Evolutionary conservation across 768 basidiomycete genomes (phyloP), one percentile per base, ranked within the genome.

Genomic region (Albatrellus ellisii): DNA sequence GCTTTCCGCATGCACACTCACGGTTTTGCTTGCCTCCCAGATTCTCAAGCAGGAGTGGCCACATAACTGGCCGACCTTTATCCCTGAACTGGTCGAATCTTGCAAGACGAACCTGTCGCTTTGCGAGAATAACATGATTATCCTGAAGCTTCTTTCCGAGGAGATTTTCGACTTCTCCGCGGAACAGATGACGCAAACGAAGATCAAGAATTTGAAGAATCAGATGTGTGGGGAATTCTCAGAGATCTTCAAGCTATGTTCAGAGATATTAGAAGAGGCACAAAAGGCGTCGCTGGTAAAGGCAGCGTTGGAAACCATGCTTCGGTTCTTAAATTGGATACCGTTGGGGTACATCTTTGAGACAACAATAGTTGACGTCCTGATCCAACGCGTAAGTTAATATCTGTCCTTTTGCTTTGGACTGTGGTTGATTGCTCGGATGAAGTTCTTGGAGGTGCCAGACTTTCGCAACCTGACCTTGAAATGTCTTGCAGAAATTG

Each of bases 41-140:
- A 95, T 99, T 46, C 68, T 99, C 50, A 99, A 98, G 64, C 95
- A 98, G 68, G 95, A 97, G 60, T 99, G 95, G 95, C 94, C 94
- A 20, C 88, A 95, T 59, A 91, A 95, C 56, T 99, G 95, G 95
- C 92, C 94, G 25, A 86, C 75, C 17, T 98, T 97, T 68, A 95
- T 97, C 54, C 79, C 86, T 9, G 92, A 98, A 61, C 85, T 98
- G 35, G 91, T 98, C 45, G 83, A 91, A 52, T 95, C 94, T 6
- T 98, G 94, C 33, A 94, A 94, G 62, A 89, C 88, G 32, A 97
- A 91, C 58, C 75, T 97, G 29, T 80, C 87, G 2, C 74, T 98
- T 24, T 98, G 95, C 72, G 95, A 99, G 66, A 99, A 99, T 72
- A 99, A 99, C 66, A 99, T 99, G 95, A 75, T 90, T 60, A 98